Evolutionary conservation across 108 stramenopile genomes (phyloP).

Genomic region (Aurantiochytrium sp.): DNA sequence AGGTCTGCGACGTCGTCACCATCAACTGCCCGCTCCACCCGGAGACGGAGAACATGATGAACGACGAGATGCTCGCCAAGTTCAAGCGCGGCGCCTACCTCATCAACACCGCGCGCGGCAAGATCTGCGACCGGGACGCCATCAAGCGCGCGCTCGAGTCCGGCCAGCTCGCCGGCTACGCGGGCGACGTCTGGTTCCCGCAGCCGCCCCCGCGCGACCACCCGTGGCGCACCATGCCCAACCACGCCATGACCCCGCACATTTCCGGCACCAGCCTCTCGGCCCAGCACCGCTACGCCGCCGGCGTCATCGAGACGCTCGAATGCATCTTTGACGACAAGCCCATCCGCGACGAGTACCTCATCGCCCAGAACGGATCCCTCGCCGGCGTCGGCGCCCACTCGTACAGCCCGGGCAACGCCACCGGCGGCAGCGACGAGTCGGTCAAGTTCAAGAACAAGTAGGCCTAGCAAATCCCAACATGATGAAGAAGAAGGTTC

Average conservation of each 20-base stretch:
- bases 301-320: conserved; percentile 19
- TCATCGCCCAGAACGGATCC: conserved; percentile 26
- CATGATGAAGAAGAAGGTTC: neutral
- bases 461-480: neutral
- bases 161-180: conserved; percentile 29
- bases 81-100: conserved; percentile 34
- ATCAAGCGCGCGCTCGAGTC: conserved; percentile 11
- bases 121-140: neutral
- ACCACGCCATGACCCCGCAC: conserved; percentile 31
- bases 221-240: conserved; percentile 25
- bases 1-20: conserved; percentile 28
- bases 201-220: conserved; percentile 23
- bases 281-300: conserved; percentile 31
- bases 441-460: conserved; percentile 30
- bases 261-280: conserved; percentile 22
- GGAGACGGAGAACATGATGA: conserved; percentile 30
- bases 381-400: conserved; percentile 23
- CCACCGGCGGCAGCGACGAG: conserved; percentile 11
- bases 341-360: conserved; percentile 26
- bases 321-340: conserved; percentile 31
- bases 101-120: conserved; percentile 25
- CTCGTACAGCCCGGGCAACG: conserved; percentile 5
- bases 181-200: conserved; percentile 29
- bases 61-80: conserved; percentile 11
- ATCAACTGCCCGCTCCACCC: conserved; percentile 30